These are phyloP conservation scores for Nakazawaea sp. DNA, from an alignment of 805 yeast genomes.

Conservation along the genomic window DNA sequence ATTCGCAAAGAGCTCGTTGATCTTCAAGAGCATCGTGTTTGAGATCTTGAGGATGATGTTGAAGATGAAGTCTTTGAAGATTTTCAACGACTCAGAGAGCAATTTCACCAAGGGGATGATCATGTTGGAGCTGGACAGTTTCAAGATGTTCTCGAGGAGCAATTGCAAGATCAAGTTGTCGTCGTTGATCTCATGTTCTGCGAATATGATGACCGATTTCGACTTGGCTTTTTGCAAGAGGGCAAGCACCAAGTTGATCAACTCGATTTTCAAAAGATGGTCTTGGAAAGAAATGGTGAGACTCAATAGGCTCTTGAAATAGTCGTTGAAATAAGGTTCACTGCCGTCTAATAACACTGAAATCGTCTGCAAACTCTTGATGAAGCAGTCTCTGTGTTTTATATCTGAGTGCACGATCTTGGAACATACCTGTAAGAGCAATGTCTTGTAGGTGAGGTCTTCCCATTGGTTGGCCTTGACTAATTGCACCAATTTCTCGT, in stretches of 20 bases:
- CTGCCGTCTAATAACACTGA: slow-evolving; percentile 47
- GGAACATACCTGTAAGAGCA: slow-evolving; percentile 37
- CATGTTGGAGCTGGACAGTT: slow-evolving; percentile 34
- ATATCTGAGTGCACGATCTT: slow-evolving; percentile 34
- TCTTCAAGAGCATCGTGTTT: slow-evolving; percentile 39
- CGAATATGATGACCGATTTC: slow-evolving; percentile 22
- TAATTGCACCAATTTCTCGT: slow-evolving; percentile 31
- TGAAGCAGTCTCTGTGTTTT: slow-evolving; percentile 9
- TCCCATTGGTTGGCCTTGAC: slow-evolving; percentile 38
- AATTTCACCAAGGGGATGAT: slow-evolving; percentile 43
- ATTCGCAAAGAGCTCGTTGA: slow-evolving; percentile 24
- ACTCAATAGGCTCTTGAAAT: slow-evolving; percentile 35
- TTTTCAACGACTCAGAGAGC: slow-evolving; percentile 41
- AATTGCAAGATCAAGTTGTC: slow-evolving; percentile 31
- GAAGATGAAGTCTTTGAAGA: slow-evolving; percentile 46
- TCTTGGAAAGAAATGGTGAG: slow-evolving; percentile 14
- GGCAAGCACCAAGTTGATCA: slow-evolving; percentile 11
- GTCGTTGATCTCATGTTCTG: slow-evolving; percentile 23
- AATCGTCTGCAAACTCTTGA: slow-evolving; percentile 25
- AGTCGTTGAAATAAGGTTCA: slow-evolving; percentile 43
- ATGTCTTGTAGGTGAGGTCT: slow-evolving; percentile 50
- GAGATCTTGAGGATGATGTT: slow-evolving; percentile 48
- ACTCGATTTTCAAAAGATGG: slow-evolving; percentile 9
- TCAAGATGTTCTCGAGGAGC: slow-evolving; percentile 41
- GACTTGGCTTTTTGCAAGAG: slow-evolving; percentile 16